A percentile compares a stretch with the other conserved stretches of the same genome.
phyloP scores from a whole-genome alignment of 2,329 filamentous ascomycete species.

The Davidsoniella australis region DNA sequence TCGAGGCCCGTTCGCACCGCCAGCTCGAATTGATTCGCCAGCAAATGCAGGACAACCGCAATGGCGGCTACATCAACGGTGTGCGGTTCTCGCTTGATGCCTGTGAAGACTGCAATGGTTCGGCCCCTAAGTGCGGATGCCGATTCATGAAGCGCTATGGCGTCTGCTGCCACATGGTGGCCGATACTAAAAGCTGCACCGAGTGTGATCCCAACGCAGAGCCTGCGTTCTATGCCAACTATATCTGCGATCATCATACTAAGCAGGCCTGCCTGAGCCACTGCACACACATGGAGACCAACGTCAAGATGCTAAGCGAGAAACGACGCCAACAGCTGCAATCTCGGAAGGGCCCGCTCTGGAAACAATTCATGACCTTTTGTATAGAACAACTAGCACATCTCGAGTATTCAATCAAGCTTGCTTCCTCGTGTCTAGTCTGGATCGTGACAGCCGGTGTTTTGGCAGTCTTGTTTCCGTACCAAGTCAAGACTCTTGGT shows the following conservation, averaged over 20 bases:
- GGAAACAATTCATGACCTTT: no score
- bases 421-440: no score
- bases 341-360: no score
- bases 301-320: not conserved
- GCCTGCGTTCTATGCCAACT: not conserved
- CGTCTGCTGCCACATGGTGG: slow-evolving; percentile 3
- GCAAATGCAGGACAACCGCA: no score
- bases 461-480: not conserved
- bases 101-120: not conserved
- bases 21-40: no score
- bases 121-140: not conserved
- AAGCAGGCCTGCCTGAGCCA: not conserved
- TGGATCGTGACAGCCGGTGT: no score
- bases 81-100: not conserved
- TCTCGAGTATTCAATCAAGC: no score
- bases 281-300: not conserved
- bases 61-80: no score
- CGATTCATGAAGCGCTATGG: not conserved
- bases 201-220: not conserved
- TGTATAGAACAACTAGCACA: no score
- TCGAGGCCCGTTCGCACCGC: no score
- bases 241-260: not conserved
- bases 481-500: not conserved
- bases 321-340: no score
- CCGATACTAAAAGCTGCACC: not conserved